Evolutionary conservation across 345 rosid genomes (phyloP).

Genomic region (Citrus glauca): DNA sequence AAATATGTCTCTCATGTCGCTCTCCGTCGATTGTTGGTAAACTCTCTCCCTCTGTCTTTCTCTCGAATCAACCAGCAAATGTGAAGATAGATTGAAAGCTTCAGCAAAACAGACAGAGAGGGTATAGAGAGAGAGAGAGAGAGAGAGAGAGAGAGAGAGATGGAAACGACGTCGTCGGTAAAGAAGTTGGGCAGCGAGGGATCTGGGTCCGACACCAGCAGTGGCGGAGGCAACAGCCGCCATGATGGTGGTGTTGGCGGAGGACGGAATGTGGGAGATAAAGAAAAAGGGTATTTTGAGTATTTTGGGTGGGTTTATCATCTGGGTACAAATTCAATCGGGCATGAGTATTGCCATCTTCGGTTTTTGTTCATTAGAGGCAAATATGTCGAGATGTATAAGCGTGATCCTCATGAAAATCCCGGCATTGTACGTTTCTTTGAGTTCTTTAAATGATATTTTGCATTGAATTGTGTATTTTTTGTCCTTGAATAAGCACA

Average conservation of each 20-base stretch:
- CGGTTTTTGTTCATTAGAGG: slow-evolving; percentile 72
- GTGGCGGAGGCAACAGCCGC: background rate
- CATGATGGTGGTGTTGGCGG: background rate
- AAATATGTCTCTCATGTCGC: background rate
- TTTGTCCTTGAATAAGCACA: background rate
- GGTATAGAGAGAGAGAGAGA: background rate
- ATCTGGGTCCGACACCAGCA: slow-evolving; percentile 12
- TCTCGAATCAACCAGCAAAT: background rate
- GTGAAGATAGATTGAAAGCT: no score
- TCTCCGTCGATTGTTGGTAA: no score
- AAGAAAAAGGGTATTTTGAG: slow-evolving; percentile 34
- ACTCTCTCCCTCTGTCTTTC: background rate
- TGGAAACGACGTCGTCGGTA: background rate
- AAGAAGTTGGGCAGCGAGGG: slow-evolving; percentile 4
- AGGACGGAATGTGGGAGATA: slow-evolving; percentile 9
- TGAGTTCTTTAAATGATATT: background rate
- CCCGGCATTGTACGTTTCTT: slow-evolving; percentile 71
- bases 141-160: background rate
- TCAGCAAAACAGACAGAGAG: background rate
- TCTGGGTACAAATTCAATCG: slow-evolving; percentile 77
- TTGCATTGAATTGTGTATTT: background rate
- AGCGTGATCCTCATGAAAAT: slow-evolving; percentile 82
- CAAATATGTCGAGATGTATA: slow-evolving; percentile 84
- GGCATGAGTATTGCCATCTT: slow-evolving; percentile 73
- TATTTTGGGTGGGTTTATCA: slow-evolving; percentile 86